Evolutionary conservation across 2,329 filamentous ascomycete species (phyloP).

Genomic region (Ilyonectria mors-panacis): DNA sequence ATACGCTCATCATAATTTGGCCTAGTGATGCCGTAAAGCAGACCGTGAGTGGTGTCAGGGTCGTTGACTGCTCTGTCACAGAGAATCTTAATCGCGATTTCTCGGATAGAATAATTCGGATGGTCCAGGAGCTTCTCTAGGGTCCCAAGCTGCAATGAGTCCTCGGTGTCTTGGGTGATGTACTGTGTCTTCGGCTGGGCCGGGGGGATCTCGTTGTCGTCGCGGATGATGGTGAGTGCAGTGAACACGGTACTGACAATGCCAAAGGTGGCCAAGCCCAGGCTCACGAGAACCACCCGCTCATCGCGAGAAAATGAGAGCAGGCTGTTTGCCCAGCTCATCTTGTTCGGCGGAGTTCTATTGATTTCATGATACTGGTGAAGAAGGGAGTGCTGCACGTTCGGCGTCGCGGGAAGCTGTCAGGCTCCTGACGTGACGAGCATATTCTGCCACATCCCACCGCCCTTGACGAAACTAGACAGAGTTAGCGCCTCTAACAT

Average conservation of each 20-base stretch:
- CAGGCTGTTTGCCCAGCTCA: slow-evolving; percentile 56
- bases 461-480: neutral
- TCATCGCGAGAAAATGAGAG: slow-evolving; percentile 62
- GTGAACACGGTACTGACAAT: slow-evolving; percentile 71
- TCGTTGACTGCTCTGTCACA: slow-evolving; percentile 74
- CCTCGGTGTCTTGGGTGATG: slow-evolving; percentile 82
- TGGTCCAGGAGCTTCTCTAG: slow-evolving; percentile 78
- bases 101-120: slow-evolving; percentile 80
- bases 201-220: slow-evolving; percentile 77
- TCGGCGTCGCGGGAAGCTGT: slow-evolving; percentile 1
- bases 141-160: slow-evolving; percentile 76
- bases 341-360: slow-evolving; percentile 44
- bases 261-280: slow-evolving; percentile 71
- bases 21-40: slow-evolving; percentile 72
- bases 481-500: slow-evolving; percentile 8
- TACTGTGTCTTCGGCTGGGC: slow-evolving; percentile 77
- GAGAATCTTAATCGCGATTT: slow-evolving; percentile 74
- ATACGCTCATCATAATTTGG: slow-evolving; percentile 73
- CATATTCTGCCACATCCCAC: slow-evolving; percentile 35
- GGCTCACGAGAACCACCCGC: slow-evolving; percentile 66
- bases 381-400: neutral
- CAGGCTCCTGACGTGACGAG: slow-evolving; percentile 35
- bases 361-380: slow-evolving; percentile 24
- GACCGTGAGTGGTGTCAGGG: slow-evolving; percentile 60
- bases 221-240: slow-evolving; percentile 72